Conservation (phyloP, 2,329 filamentous ascomycete genomes). For the Cladobotryum protrusum region DNA sequence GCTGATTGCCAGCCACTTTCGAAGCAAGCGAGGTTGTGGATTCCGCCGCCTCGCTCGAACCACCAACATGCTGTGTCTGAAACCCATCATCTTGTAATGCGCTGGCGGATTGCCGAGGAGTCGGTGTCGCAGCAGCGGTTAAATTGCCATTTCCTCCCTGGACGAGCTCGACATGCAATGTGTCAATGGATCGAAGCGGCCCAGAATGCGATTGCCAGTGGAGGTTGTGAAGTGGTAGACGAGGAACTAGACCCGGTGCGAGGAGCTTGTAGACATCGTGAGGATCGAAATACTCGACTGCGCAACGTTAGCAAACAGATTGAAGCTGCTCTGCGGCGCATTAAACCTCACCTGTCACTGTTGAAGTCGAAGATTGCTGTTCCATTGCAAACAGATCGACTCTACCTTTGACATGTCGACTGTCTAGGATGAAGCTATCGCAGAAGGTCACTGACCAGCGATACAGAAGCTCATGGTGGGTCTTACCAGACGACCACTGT, state of each 20-base stretch:
- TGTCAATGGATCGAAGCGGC: slow-evolving; percentile 87
- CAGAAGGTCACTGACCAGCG: background rate
- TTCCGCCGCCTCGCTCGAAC: slow-evolving; percentile 35
- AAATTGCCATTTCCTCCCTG: slow-evolving; percentile 48
- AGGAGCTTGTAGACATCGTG: slow-evolving; percentile 80
- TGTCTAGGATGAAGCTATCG: slow-evolving; percentile 3
- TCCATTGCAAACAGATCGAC: slow-evolving; percentile 45
- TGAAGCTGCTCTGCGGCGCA: background rate
- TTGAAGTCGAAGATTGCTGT: slow-evolving; percentile 64
- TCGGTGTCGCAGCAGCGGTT: slow-evolving; percentile 24
- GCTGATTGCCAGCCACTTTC: slow-evolving; percentile 31
- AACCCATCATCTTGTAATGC: slow-evolving; percentile 52
- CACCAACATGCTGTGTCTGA: slow-evolving; percentile 48
- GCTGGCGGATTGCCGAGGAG: slow-evolving; percentile 26
- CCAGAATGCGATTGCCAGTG: slow-evolving; percentile 96
- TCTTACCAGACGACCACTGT: no score
- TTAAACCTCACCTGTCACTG: slow-evolving; percentile 61
- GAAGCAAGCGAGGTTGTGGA: slow-evolving; percentile 25
- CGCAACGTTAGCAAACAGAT: background rate
- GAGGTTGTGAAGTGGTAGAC: slow-evolving; percentile 81
- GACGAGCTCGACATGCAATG: slow-evolving; percentile 84
- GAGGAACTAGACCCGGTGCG: slow-evolving; percentile 67
- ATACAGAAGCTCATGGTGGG: no score
- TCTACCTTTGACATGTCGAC: slow-evolving; percentile 25
- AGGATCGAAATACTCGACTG: slow-evolving; percentile 95